Percentiles rank a stretch among this genome's conserved stretches.
phyloP scores from a whole-genome alignment of 805 yeast species.

The Phaffomyces antillensis region DNA sequence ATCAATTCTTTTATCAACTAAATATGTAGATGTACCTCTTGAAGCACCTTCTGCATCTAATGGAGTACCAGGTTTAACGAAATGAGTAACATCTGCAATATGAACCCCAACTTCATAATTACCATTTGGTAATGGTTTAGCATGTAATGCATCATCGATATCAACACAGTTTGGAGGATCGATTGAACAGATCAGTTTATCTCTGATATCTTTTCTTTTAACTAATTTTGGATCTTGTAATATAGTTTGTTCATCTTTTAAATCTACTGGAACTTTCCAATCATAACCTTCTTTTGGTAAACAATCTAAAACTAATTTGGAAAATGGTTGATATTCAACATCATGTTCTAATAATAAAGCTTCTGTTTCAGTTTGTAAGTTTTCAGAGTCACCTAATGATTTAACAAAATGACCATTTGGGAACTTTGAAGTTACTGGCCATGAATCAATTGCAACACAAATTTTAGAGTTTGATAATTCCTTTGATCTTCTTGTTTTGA shows the following conservation, averaged over 20 bases:
- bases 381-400: constrained; percentile 82
- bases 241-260: constrained; percentile 46
- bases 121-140: constrained; percentile 77
- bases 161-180: constrained; percentile 99
- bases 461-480: constrained; percentile 85
- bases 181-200: constrained; percentile 84
- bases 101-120: constrained; percentile 97
- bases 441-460: constrained; percentile 85
- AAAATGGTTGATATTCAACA: constrained; percentile 93
- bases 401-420: constrained; percentile 96
- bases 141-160: constrained; percentile 97
- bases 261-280: constrained; percentile 78
- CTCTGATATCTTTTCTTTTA: constrained; percentile 79
- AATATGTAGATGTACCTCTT: constrained; percentile 93
- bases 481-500: constrained; percentile 78
- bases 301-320: constrained; percentile 86
- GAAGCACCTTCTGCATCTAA: constrained; percentile 94
- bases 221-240: constrained; percentile 38
- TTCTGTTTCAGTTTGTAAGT: constrained; percentile 93
- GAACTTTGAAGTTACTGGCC: constrained; percentile 78
- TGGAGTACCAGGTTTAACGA: constrained; percentile 88
- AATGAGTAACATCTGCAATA: constrained; percentile 97
- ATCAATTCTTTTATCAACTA: constrained; percentile 97
- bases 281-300: constrained; percentile 88
- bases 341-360: constrained; percentile 91